Base-by-base conservation (phyloP, 1,139 yeast genomes). In the Zhuliangozyma blackwelliae region DNA sequence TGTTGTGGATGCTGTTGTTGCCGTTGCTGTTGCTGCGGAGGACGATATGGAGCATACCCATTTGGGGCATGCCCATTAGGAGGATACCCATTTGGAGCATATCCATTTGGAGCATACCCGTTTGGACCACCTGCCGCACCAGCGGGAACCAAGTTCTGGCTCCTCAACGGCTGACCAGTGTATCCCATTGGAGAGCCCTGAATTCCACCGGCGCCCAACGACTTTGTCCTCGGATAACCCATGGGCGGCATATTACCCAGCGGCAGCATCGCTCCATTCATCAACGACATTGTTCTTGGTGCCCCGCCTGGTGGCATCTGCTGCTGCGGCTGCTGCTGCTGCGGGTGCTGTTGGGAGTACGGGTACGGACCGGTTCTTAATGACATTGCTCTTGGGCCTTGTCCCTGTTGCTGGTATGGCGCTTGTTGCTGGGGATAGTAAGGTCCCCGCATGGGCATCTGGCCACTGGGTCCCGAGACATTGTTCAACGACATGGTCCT, bases 261-360 rank as follows among this genome's bases (percentile, higher is more conserved):
- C n/a, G 42, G 43, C n/a, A n/a, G n/a, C 25, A 40, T 38, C 27
- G 40, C 32, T 19, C 35, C 37, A 29, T 44, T 46, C 36, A 49
- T 55, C 29, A 61, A 48, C 5, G 64, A 56, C 61, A 59, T 61
- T 2, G 63, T 45, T 32, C 61, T 41, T 9, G 61, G 58, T 3
- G 47, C 57, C 31, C 39, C 41, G 7, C 22, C 11, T 26, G 29
- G 35, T 26, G 28, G 20, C 20, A 10, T 29, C 22, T 28, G 37
- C 6, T 26, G 34, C 7, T 16, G 26, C 23, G 33, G 40, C 21
- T 29, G 27, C 22, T 29, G 31, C 13, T 25, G 27, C 21, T 3
- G 27, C 27, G 30, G 13, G 25, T 28, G 19, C 32, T 20, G 7
- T 22, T 30, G 36, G 13, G 35, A 35, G 26, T 36, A 37, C 13